Evolutionary conservation across 495 filamentous ascomycete species (phyloP).

Genomic region (Xylaria cubensis): DNA sequence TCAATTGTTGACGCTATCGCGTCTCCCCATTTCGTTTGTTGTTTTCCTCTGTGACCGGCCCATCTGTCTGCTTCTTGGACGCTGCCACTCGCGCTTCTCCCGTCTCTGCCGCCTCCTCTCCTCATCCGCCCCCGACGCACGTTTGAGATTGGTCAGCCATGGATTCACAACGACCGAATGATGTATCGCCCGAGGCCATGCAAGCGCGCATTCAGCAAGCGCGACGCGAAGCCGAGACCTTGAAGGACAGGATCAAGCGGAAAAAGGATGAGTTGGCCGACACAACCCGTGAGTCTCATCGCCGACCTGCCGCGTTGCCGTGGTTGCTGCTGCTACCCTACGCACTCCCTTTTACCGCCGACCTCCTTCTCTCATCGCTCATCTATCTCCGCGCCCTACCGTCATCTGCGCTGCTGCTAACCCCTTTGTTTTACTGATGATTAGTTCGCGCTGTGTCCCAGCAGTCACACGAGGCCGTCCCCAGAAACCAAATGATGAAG

Average conservation of each 20-base stretch:
- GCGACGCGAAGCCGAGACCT: conserved; percentile 93
- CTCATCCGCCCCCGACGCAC: conserved; percentile 37
- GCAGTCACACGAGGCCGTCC: conserved; percentile 85
- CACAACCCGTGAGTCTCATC: conserved; percentile 80
- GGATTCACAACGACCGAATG: conserved; percentile 59
- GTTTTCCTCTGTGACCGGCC: conserved; percentile 29
- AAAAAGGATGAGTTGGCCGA: conserved; percentile 99
- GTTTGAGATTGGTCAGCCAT: conserved; percentile 39
- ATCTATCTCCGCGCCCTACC: not conserved
- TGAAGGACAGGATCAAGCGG: conserved; percentile 99
- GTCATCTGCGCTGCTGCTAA: conserved; percentile 21
- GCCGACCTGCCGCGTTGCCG: conserved; percentile 23
- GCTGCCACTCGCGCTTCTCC: conserved; percentile 32
- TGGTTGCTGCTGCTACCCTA: not conserved
- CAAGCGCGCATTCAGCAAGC: conserved; percentile 89
- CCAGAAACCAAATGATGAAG: conserved; percentile 90
- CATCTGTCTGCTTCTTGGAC: conserved; percentile 37
- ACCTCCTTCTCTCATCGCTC: not conserved
- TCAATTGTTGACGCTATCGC: conserved; percentile 29
- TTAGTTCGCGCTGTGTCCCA: conserved; percentile 90
- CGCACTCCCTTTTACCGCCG: not conserved
- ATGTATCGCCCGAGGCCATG: conserved; percentile 67
- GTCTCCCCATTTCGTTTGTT: conserved; percentile 37
- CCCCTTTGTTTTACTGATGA: conserved; percentile 20
- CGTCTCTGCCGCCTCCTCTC: conserved; percentile 32